These are phyloP conservation scores for Allantophomopsis cytisporea DNA, from an alignment of 2,329 filamentous ascomycete genomes.

Conservation along the genomic window DNA sequence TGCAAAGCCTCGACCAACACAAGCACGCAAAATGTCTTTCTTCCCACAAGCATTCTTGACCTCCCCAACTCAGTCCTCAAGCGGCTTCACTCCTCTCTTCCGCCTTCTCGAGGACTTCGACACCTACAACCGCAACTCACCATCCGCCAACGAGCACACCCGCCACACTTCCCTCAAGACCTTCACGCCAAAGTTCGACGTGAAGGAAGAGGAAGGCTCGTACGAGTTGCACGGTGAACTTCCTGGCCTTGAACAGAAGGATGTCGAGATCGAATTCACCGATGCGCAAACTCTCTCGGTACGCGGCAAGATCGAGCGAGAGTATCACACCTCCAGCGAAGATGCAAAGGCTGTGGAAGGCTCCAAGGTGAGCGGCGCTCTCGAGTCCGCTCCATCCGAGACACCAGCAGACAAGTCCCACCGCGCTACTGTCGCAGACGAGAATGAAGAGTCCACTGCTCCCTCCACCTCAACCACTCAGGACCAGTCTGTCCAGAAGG, in stretches of 20 bases:
- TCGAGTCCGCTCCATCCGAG: conserved; percentile 26
- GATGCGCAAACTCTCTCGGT: conserved; percentile 62
- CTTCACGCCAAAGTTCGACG: conserved; percentile 69
- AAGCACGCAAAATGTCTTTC: conserved; percentile 39
- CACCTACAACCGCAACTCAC: conserved; percentile 28
- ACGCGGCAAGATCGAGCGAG: conserved; percentile 54
- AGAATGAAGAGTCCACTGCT: conserved; percentile 8
- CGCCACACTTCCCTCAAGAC: conserved; percentile 17
- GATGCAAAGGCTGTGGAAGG: conserved; percentile 26
- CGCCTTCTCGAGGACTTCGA: conserved; percentile 52
- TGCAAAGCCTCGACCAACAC: conserved; percentile 13
- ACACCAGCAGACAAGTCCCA: conserved; percentile 21
- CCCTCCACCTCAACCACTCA: not conserved
- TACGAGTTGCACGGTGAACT: conserved; percentile 76
- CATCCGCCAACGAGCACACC: conserved; percentile 2
- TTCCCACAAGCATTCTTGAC: conserved; percentile 35
- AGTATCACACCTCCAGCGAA: conserved; percentile 39
- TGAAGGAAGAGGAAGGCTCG: conserved; percentile 51
- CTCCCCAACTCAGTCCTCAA: conserved; percentile 18
- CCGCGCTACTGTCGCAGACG: conserved; percentile 50
- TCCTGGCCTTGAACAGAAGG: conserved; percentile 59
- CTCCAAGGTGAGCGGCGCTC: conserved; percentile 9
- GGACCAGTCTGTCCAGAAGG: conserved; percentile 4
- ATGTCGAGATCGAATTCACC: conserved; percentile 67
- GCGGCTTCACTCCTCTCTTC: conserved; percentile 45